phyloP scores from a whole-genome alignment of 768 basidiomycete species.

The Tephrocybe sp. region DNA sequence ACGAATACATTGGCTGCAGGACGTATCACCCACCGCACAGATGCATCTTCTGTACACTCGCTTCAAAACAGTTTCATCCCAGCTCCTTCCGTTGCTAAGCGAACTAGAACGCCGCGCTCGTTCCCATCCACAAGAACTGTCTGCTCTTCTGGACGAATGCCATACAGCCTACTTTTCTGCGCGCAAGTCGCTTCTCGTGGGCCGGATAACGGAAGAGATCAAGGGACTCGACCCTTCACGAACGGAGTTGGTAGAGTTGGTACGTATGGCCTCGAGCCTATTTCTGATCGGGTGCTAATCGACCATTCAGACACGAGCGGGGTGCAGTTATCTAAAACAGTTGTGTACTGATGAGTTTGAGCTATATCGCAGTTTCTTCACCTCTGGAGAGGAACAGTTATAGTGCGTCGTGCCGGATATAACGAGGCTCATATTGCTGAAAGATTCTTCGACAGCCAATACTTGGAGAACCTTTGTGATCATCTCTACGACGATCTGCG shows the following conservation, averaged over 20 bases:
- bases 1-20: constrained; percentile 37
- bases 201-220: constrained; percentile 79
- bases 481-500: constrained; percentile 94
- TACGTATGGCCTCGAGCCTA: constrained; percentile 36
- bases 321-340: constrained; percentile 91
- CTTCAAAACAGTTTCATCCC: constrained; percentile 70
- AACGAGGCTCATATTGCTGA: background rate
- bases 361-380: constrained; percentile 84
- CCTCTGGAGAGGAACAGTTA: constrained; percentile 70
- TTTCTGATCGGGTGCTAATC: background rate
- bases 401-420: constrained; percentile 41
- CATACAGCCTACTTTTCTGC: constrained; percentile 80
- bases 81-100: constrained; percentile 74
- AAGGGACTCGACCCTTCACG: constrained; percentile 73
- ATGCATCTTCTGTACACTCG: constrained; percentile 89
- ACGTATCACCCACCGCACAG: constrained; percentile 78
- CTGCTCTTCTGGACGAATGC: constrained; percentile 81
- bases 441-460: constrained; percentile 53
- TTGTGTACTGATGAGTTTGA: constrained; percentile 89
- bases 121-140: constrained; percentile 82
- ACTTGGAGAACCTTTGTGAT: constrained; percentile 90
- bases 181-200: constrained; percentile 70
- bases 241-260: constrained; percentile 88
- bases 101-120: constrained; percentile 83
- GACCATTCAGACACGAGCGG: constrained; percentile 75